Percentiles rank a stretch among this genome's conserved stretches.
These are phyloP conservation scores for Ophiocordyceps australis DNA, from an alignment of 2,329 filamentous ascomycete genomes.

Conservation along the genomic window DNA sequence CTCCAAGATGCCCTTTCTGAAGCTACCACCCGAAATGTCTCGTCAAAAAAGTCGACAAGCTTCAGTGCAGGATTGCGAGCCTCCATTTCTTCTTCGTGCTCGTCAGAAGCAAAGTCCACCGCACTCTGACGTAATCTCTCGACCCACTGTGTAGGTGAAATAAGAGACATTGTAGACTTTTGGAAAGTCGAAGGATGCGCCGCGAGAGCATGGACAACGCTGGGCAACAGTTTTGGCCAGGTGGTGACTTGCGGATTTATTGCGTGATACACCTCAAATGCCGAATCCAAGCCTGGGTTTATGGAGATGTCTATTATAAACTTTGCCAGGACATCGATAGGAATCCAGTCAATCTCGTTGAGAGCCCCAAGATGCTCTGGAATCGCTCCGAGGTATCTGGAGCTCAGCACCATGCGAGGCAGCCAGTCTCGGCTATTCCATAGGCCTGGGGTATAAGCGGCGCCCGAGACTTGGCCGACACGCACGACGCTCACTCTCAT, in stretches of 20 bases:
- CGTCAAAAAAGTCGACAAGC: conserved; percentile 2
- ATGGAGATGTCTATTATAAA: conserved; percentile 1
- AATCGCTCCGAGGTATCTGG: conserved; percentile 1
- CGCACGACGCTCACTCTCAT: conserved; percentile 1
- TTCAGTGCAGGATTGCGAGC: conserved; percentile 1
- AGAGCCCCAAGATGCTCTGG: conserved; percentile 2
- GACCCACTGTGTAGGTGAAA: conserved; percentile 1
- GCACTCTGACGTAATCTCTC: background rate
- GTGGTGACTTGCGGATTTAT: conserved; percentile 1
- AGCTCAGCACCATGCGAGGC: conserved; percentile 2
- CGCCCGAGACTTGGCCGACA: conserved; percentile 2
- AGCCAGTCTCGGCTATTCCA: conserved; percentile 3
- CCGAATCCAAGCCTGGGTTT: background rate
- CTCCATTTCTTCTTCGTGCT: background rate
- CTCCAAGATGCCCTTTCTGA: background rate
- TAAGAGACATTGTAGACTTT: background rate
- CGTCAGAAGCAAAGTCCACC: background rate
- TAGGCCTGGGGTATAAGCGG: conserved; percentile 1
- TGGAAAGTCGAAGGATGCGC: background rate
- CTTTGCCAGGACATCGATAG: conserved; percentile 1
- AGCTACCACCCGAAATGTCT: background rate
- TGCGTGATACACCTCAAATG: conserved; percentile 1
- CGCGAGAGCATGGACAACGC: background rate
- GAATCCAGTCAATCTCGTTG: conserved; percentile 3
- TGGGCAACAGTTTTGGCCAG: conserved; percentile 1